Evolutionary conservation across 2,329 filamentous ascomycete species (phyloP), one percentile per base, ranked within the genome.

Genomic region (Westerdykella aurantiaca): DNA sequence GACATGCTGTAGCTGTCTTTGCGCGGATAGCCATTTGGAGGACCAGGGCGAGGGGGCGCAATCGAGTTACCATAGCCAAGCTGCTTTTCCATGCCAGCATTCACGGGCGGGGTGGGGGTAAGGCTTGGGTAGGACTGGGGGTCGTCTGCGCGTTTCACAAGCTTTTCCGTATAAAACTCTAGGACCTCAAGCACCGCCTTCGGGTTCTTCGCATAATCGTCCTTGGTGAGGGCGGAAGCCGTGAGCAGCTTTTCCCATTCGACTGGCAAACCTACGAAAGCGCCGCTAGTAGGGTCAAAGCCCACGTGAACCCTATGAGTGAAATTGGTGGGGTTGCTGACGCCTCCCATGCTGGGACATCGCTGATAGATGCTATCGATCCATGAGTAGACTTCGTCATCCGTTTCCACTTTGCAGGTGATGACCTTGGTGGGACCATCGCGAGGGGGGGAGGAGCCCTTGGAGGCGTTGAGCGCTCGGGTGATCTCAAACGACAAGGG

Each of bases 281-380:
- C 89, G 51, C 93, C 93, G 2, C 88, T 95, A 58, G 89, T 85
- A 21, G 91, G 89, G 65, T 98, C 93, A 63, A 97, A 98, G 47
- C 93, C 93, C 53, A 98, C 93, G 66, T 98, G 93, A 18, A 98
- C 90, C 38, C 90, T 86, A 66, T 98, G 93, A 18, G 86, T 89
- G 72, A 98, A 98, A 73, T 97, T 96, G 53, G 93, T 97, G 5
- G 93, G 93, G 68, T 97, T 96, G 71, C 91, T 96, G 44, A 98
- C 93, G 56, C 93, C 93, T 49, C 93, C 90, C 88, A 97, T 95
- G 50, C 88, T 91, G 14, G 93, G 93, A 67, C 91, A 97, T 52
- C 91, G 85, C 57, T 91, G 89, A 66, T 97, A 97, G 54, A 98
- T 94, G 66, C 90, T 88, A 68, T 98, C 93, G 60, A 97, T 95